These are phyloP conservation scores for Metschnikowia rubicola DNA, from an alignment of 805 yeast species.

Conservation along the genomic window DNA sequence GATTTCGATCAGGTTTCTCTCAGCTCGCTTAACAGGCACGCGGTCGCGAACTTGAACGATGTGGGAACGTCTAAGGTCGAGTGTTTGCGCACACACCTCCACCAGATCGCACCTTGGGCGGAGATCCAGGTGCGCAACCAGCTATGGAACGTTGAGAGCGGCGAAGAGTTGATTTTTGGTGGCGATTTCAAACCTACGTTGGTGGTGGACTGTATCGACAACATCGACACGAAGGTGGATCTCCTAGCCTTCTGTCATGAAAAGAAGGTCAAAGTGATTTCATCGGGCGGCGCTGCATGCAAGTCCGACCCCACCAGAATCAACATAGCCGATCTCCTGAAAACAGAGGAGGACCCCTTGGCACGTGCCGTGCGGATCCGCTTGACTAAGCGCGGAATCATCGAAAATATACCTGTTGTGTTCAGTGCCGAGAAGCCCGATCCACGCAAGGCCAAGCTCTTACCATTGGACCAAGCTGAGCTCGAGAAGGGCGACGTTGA, in stretches of 20 bases:
- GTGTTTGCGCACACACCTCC: constrained; percentile 66
- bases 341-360: constrained; percentile 90
- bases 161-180: constrained; percentile 55
- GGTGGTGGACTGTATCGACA: constrained; percentile 94
- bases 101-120: constrained; percentile 90
- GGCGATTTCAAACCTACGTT: constrained; percentile 59
- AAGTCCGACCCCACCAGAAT: constrained; percentile 93
- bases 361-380: constrained; percentile 84
- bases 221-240: constrained; percentile 95
- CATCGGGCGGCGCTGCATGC: constrained; percentile 97
- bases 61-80: constrained; percentile 92
- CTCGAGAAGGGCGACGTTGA: constrained; percentile 78
- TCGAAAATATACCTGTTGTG: constrained; percentile 75
- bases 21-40: constrained; percentile 89
- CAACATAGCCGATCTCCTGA: constrained; percentile 82
- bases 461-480: constrained; percentile 84
- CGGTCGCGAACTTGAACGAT: constrained; percentile 86
- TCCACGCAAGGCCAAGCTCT: constrained; percentile 81
- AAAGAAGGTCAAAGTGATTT: constrained; percentile 61
- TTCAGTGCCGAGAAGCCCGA: constrained; percentile 97
- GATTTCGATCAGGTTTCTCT: constrained; percentile 97
- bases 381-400: constrained; percentile 74
- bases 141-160: constrained; percentile 67
- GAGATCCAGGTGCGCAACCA: constrained; percentile 72
- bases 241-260: constrained; percentile 68